These are phyloP conservation scores for Letharia lupina DNA, from an alignment of 495 filamentous ascomycete genomes.

Conservation along the genomic window DNA sequence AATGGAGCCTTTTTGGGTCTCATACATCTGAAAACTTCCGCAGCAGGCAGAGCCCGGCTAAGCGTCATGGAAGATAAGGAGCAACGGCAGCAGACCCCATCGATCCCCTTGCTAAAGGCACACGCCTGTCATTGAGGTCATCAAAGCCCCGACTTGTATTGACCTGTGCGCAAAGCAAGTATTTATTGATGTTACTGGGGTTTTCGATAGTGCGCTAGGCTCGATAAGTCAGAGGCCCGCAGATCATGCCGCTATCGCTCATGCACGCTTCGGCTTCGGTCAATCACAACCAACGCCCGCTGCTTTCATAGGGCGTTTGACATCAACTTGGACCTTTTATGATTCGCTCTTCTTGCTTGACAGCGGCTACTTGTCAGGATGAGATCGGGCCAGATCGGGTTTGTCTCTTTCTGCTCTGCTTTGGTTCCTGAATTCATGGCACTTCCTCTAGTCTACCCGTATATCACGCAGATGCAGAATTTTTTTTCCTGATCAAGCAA, in stretches of 20 bases:
- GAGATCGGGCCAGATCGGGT: background rate
- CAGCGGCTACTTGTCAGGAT: background rate
- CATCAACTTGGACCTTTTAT: background rate
- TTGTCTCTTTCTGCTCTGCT: background rate
- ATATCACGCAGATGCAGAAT: background rate
- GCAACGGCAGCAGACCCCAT: too few species aligned
- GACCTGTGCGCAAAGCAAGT: background rate
- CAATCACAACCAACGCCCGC: background rate
- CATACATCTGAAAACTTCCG: too few species aligned
- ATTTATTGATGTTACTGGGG: background rate
- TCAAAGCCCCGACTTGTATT: background rate
- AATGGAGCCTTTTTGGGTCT: too few species aligned
- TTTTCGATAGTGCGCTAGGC: background rate
- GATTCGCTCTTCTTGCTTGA: background rate
- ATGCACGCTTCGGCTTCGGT: background rate
- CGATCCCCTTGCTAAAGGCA: too few species aligned
- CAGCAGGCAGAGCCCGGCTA: too few species aligned
- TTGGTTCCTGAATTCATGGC: background rate
- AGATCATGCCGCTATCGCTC: background rate
- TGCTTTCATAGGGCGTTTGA: too few species aligned
- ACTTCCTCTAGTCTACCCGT: background rate
- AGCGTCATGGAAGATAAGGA: too few species aligned
- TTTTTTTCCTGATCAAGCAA: background rate
- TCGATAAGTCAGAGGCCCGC: background rate
- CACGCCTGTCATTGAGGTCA: too few species aligned